These are phyloP conservation scores for Boletales sp. DNA, from an alignment of 768 basidiomycete species.

Conservation along the genomic window DNA sequence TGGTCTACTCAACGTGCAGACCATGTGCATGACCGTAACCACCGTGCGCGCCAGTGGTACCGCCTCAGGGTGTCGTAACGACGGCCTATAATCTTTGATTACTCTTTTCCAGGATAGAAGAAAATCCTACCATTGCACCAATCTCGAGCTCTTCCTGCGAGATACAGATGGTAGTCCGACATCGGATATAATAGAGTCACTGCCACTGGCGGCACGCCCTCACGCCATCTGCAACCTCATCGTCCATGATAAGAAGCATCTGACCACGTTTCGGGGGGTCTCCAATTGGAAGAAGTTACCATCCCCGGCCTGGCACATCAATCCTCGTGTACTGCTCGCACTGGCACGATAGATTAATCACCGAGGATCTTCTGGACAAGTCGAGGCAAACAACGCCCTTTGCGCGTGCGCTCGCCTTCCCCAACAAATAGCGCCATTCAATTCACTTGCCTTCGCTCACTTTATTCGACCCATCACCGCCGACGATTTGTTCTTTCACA, in stretches of 20 bases:
- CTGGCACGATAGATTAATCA: constrained; percentile 13
- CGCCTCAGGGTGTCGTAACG: no score
- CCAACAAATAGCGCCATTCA: constrained; percentile 13
- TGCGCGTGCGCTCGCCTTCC: neutral
- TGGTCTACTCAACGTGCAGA: no score
- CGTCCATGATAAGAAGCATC: constrained; percentile 2
- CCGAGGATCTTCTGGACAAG: constrained; percentile 17
- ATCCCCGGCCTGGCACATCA: constrained; percentile 1
- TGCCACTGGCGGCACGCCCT: no score
- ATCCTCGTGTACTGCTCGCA: constrained; percentile 16
- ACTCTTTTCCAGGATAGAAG: no score
- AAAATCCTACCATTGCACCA: no score
- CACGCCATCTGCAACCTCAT: no score
- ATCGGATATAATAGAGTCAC: no score
- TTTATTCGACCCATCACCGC: neutral
- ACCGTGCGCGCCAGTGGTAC: no score
- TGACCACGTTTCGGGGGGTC: constrained; percentile 12
- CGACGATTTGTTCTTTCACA: neutral
- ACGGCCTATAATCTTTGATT: no score
- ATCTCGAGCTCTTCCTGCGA: no score
- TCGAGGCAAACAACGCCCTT: constrained; percentile 7
- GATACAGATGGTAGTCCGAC: no score
- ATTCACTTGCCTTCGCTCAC: neutral
- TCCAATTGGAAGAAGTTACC: neutral
- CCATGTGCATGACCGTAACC: no score